A percentile compares a stretch with the other conserved stretches of the same genome.
Conservation (phyloP, 2,329 filamentous ascomycete species). For the Penicillium corylophilum region DNA sequence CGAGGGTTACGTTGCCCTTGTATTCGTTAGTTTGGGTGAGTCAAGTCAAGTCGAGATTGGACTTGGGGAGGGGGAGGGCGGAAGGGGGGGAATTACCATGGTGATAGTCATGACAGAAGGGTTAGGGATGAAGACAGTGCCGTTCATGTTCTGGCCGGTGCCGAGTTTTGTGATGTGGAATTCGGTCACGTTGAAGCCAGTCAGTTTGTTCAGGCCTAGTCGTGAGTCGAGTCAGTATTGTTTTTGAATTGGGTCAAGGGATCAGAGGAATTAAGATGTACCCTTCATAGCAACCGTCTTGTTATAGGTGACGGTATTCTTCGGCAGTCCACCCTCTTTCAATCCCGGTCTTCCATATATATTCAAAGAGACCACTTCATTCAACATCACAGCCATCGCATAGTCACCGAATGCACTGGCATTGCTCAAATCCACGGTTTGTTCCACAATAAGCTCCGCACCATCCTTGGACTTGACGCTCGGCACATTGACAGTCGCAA, state of each 20-base stretch:
- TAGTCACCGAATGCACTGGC: constrained; percentile 51
- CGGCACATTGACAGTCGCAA: constrained; percentile 50
- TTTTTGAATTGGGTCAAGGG: background rate
- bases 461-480: constrained; percentile 45
- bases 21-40: constrained; percentile 4
- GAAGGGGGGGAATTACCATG: constrained; percentile 41
- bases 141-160: constrained; percentile 55
- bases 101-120: constrained; percentile 57
- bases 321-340: constrained; percentile 52
- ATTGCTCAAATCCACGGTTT: constrained; percentile 46
- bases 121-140: constrained; percentile 58
- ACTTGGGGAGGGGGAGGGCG: no score
- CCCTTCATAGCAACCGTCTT: constrained; percentile 59
- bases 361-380: constrained; percentile 51
- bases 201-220: constrained; percentile 59
- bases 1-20: constrained; percentile 56
- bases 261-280: constrained; percentile 25
- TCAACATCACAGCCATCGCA: constrained; percentile 48
- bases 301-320: constrained; percentile 55
- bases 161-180: constrained; percentile 43
- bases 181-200: constrained; percentile 51
- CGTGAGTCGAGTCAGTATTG: background rate
- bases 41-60: no score
- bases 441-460: constrained; percentile 42
- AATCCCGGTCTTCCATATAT: constrained; percentile 54